phyloP scores from a whole-genome alignment of 768 basidiomycete genomes.

The Suillus subaureus region DNA sequence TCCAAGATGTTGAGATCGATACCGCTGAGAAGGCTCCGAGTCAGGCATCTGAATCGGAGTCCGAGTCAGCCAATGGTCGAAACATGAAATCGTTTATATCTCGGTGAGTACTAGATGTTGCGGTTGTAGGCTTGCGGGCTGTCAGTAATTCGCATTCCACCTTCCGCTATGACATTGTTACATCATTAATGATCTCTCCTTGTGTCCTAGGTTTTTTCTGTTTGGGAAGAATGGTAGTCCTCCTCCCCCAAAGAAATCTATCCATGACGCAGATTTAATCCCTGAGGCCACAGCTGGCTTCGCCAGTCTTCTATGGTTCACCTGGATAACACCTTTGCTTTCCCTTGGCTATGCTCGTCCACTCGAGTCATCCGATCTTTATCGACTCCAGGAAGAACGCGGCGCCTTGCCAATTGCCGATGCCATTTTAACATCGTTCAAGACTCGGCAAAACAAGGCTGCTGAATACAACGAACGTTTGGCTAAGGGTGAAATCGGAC shows the following conservation, averaged over 20 bases:
- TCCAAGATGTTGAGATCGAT: background rate
- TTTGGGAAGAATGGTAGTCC: conserved; percentile 18
- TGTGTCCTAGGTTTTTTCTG: conserved; percentile 10
- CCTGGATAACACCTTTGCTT: conserved; percentile 76
- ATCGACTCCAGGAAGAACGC: conserved; percentile 69
- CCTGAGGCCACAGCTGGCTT: conserved; percentile 70
- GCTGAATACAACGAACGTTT: conserved; percentile 73
- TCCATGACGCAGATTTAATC: conserved; percentile 61
- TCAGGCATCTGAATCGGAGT: background rate
- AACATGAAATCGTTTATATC: background rate
- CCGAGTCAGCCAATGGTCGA: background rate
- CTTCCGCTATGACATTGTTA: background rate
- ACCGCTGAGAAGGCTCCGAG: background rate
- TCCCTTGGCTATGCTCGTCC: conserved; percentile 78
- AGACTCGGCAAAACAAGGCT: conserved; percentile 55
- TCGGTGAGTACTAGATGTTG: background rate
- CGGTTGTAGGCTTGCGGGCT: background rate
- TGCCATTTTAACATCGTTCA: conserved; percentile 65
- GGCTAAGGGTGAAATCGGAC: conserved; percentile 61
- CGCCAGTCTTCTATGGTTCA: conserved; percentile 63
- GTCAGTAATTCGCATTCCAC: background rate
- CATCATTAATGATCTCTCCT: background rate
- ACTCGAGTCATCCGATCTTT: conserved; percentile 79
- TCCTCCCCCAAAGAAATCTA: conserved; percentile 48
- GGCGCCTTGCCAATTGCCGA: conserved; percentile 62